These are phyloP conservation scores for Xerocomellus intermedius DNA, from an alignment of 768 basidiomycete genomes.

Conservation along the genomic window DNA sequence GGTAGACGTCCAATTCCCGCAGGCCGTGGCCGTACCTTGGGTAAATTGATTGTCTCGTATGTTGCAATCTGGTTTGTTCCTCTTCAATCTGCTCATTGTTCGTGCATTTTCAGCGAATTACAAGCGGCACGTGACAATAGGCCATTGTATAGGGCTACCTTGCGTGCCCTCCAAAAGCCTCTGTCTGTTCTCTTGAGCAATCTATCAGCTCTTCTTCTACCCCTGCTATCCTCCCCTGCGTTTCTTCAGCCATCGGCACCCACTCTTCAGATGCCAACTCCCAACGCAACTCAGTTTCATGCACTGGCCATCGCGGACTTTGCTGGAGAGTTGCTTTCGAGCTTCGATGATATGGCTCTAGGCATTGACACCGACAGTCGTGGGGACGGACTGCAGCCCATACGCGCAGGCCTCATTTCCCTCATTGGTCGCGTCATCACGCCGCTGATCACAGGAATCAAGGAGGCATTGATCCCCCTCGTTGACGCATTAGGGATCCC, in stretches of 20 bases:
- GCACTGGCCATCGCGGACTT: constrained; percentile 68
- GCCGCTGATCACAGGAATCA: constrained; percentile 61
- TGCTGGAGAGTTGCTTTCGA: constrained; percentile 69
- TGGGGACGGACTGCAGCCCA: constrained; percentile 64
- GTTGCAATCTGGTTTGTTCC: constrained; percentile 29
- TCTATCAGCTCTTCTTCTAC: constrained; percentile 64
- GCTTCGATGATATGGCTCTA: constrained; percentile 63
- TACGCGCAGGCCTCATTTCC: constrained; percentile 70
- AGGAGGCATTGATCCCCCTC: constrained; percentile 57
- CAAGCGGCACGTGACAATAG: constrained; percentile 60
- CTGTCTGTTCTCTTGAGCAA: constrained; percentile 72
- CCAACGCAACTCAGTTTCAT: constrained; percentile 68
- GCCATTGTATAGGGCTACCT: constrained; percentile 65
- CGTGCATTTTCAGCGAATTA: constrained; percentile 54
- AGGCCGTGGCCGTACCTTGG: constrained; percentile 67
- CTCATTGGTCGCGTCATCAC: constrained; percentile 64
- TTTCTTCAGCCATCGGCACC: constrained; percentile 55
- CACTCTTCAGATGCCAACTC: constrained; percentile 48
- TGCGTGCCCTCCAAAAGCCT: constrained; percentile 73
- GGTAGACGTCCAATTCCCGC: constrained; percentile 73
- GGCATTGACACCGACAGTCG: constrained; percentile 60
- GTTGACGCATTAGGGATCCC: constrained; percentile 61
- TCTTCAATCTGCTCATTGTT: constrained; percentile 16
- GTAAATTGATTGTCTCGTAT: constrained; percentile 68
- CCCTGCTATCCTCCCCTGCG: constrained; percentile 60